phyloP scores from a whole-genome alignment of 768 basidiomycete species.

The Pulveroboletus sp. region DNA sequence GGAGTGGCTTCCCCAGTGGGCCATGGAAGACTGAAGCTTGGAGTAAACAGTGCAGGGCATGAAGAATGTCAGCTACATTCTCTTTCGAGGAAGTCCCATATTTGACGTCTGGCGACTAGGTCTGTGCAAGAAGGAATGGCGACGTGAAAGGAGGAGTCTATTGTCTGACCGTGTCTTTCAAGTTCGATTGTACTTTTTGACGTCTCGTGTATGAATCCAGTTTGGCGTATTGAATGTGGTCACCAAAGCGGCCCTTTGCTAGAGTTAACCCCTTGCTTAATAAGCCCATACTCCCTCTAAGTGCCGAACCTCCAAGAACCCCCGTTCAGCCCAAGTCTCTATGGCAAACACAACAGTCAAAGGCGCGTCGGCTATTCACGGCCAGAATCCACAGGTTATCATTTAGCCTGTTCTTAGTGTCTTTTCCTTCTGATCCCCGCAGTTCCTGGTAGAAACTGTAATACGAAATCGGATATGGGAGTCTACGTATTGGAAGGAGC shows the following conservation, averaged over 20 bases:
- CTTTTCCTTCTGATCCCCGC: slow-evolving; percentile 19
- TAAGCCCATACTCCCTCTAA: slow-evolving; percentile 17
- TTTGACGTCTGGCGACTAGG: background rate
- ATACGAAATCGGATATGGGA: slow-evolving; percentile 97
- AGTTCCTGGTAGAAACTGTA: slow-evolving; percentile 95
- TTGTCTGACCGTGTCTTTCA: background rate
- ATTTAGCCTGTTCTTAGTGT: background rate
- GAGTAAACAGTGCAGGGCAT: too few relatives aligned
- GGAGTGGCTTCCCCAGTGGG: slow-evolving; percentile 14
- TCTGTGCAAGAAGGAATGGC: background rate
- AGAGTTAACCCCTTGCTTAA: too few relatives aligned
- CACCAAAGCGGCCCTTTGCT: too few relatives aligned
- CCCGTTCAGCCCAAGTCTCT: background rate
- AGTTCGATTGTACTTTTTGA: background rate
- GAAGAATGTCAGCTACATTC: background rate
- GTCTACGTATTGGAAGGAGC: slow-evolving; percentile 94
- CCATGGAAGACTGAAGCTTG: slow-evolving; percentile 6
- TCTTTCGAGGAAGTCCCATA: background rate
- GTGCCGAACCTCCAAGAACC: background rate
- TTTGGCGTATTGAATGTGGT: background rate
- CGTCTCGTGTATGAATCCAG: background rate
- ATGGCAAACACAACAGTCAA: slow-evolving; percentile 94
- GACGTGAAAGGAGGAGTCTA: too few relatives aligned
- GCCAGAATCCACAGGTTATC: slow-evolving; percentile 90
- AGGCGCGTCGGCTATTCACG: slow-evolving; percentile 88